phyloP scores from a whole-genome alignment of 2,329 filamentous ascomycete genomes.

The Macroventuria anomochaeta region DNA sequence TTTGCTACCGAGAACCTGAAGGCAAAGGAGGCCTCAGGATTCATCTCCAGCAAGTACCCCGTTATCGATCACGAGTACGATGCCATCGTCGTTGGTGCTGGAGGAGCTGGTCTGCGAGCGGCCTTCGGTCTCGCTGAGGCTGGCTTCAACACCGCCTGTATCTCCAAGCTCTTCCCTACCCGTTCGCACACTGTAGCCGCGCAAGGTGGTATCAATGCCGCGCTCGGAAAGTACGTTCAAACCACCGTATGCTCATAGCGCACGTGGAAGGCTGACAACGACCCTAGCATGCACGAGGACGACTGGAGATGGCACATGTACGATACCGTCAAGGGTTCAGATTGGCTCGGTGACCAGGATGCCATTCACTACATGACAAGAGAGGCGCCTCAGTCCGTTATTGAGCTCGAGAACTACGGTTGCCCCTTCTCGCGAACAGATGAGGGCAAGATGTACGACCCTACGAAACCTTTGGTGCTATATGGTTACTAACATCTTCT shows the following conservation, averaged over 20 bases:
- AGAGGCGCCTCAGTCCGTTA: conserved; percentile 88
- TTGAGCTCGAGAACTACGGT: conserved; percentile 96
- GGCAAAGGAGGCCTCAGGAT: conserved; percentile 90
- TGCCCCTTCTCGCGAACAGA: conserved; percentile 97
- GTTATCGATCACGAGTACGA: conserved; percentile 99
- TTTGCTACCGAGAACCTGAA: conserved; percentile 84
- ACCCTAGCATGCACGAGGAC: conserved; percentile 82
- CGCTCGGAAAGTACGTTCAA: conserved; percentile 72
- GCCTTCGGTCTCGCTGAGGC: conserved; percentile 87
- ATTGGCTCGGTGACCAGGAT: conserved; percentile 97
- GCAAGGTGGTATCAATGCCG: conserved; percentile 83
- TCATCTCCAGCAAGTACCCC: conserved; percentile 88
- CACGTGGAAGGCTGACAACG: conserved; percentile 28
- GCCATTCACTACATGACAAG: conserved; percentile 99
- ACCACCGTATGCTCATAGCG: not conserved
- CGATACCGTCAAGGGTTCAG: conserved; percentile 96
- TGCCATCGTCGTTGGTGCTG: conserved; percentile 89
- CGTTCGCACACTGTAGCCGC: conserved; percentile 82
- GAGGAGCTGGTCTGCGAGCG: conserved; percentile 80
- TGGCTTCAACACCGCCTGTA: conserved; percentile 88
- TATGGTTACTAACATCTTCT: conserved; percentile 20
- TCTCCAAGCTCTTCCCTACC: conserved; percentile 85
- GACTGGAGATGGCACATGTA: conserved; percentile 99
- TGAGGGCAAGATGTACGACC: conserved; percentile 81
- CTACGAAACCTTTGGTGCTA: conserved; percentile 19